Evolutionary conservation across 2,329 filamentous ascomycete genomes (phyloP).

Genomic region (Thelonectria olida): DNA sequence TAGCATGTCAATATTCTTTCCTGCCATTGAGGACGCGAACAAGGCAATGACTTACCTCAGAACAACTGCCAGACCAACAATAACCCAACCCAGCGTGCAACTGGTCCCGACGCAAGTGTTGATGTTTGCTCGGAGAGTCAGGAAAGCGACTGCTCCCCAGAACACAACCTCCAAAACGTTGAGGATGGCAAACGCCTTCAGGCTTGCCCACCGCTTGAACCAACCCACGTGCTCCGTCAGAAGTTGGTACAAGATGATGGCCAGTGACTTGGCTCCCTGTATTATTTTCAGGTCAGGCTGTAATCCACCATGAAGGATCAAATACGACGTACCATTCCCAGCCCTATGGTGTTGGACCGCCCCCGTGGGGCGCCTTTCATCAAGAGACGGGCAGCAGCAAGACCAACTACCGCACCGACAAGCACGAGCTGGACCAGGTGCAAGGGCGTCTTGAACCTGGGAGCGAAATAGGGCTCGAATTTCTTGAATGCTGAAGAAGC

Average conservation of each 20-base stretch:
- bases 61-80: slow-evolving; percentile 4
- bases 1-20: not conserved
- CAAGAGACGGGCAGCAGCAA: slow-evolving; percentile 26
- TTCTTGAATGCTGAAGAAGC: not conserved
- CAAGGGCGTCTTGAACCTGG: slow-evolving; percentile 10
- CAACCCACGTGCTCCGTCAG: slow-evolving; percentile 45
- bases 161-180: slow-evolving; percentile 53
- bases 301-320: not conserved
- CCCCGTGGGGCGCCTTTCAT: slow-evolving; percentile 23
- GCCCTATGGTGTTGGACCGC: slow-evolving; percentile 28
- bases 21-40: not conserved
- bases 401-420: slow-evolving; percentile 13
- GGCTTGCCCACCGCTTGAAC: slow-evolving; percentile 48
- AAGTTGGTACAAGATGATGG: slow-evolving; percentile 52
- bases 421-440: slow-evolving; percentile 8
- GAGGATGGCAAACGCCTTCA: slow-evolving; percentile 52
- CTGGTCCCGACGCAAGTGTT: slow-evolving; percentile 14
- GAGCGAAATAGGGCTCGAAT: slow-evolving; percentile 9
- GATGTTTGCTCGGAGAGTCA: slow-evolving; percentile 15
- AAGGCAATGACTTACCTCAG: not conserved
- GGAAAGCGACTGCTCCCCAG: slow-evolving; percentile 41
- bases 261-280: slow-evolving; percentile 49
- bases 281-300: not conserved
- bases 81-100: slow-evolving; percentile 22
- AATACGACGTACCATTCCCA: slow-evolving; percentile 26